Evolutionary conservation across 2,329 filamentous ascomycete species (phyloP), one percentile per base, ranked within the genome.

Genomic region (Microcyclosporella mali): DNA sequence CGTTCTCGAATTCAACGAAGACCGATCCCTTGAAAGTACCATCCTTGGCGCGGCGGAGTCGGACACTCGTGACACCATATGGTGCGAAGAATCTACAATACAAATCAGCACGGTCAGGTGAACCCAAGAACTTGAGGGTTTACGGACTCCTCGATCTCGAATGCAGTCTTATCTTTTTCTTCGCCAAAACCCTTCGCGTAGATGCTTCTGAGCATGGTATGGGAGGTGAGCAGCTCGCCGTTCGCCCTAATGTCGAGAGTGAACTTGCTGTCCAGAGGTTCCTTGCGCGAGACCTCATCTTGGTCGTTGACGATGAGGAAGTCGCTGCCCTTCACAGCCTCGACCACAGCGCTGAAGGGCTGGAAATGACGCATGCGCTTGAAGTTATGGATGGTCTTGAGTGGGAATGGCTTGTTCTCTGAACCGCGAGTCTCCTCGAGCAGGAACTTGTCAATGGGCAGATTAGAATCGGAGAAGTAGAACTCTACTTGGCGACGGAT

Each of bases 331-430:
- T 84, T 85, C 40, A 97, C 78, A 28, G 92, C 90, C 40, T 81
- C 80, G 47, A 95, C 82, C 33, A 98, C 78, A 43, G 85, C 83
- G 43, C 78, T 81, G 71, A 88, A 89, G 32, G 88, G 87, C 69
- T 92, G 82, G 78, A 97, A 98, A 58, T 83, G 85, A 55, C 81
- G 84, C 94, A 98, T 98, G 65, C 94, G 88, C 71, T 89, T 90
- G 77, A 98, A 98, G 39, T 72, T 81, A 73, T 82, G 80, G 53
- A 98, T 80, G 49, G 82, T 77, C 59, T 82, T 81, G 55, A 98
- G 73, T 16, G 82, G 72, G 29, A 98, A 82, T 33, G 89, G 77
- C 65, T 85, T 84, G 73, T 95, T 95, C 59, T 84, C 76, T 52
- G 78, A 73, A 44, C 90, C 90, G 30, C 82, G 84, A 42, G 87